Evolutionary conservation across 306 rosid genomes (phyloP).

Genomic region (Alnus glutinosa): DNA sequence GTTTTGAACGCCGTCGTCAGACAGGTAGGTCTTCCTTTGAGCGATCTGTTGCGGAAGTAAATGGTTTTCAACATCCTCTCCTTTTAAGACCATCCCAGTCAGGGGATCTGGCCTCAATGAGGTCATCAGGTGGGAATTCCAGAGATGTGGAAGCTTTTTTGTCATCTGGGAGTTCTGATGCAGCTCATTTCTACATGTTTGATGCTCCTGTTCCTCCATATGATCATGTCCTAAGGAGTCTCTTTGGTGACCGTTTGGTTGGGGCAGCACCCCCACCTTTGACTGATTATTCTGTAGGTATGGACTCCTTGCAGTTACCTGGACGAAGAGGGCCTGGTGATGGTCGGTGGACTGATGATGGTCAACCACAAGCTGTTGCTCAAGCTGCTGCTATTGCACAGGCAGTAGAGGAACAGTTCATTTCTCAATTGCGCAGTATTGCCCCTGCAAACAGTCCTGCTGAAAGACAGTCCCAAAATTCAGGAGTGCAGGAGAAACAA

Average conservation of each 20-base stretch:
- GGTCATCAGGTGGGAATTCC: conserved; percentile 72
- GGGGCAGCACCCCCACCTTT: conserved; percentile 90
- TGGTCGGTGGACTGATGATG: conserved; percentile 99
- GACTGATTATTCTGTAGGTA: conserved; percentile 94
- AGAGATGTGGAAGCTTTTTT: conserved; percentile 67
- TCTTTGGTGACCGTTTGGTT: conserved; percentile 82
- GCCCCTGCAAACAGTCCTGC: conserved; percentile 56
- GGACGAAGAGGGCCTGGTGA: conserved; percentile 83
- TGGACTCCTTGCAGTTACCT: conserved; percentile 81
- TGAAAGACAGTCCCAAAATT: conserved; percentile 57
- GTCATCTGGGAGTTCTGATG: conserved; percentile 81
- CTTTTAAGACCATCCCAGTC: conserved; percentile 78
- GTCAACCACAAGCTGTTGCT: conserved; percentile 89
- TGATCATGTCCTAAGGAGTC: conserved; percentile 67
- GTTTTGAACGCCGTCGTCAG: conserved; percentile 95
- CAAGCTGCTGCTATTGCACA: conserved; percentile 88
- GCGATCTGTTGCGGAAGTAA: conserved; percentile 76
- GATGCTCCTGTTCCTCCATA: conserved; percentile 91
- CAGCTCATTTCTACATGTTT: conserved; percentile 90
- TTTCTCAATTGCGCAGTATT: conserved; percentile 53
- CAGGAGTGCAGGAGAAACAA: conserved; percentile 63
- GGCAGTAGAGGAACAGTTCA: conserved; percentile 83
- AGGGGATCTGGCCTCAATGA: conserved; percentile 75
- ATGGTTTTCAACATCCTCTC: conserved; percentile 98
- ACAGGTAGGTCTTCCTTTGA: conserved; percentile 89